Conservation (phyloP, 1,139 yeast species). For the Debaryomyces coudertii region DNA sequence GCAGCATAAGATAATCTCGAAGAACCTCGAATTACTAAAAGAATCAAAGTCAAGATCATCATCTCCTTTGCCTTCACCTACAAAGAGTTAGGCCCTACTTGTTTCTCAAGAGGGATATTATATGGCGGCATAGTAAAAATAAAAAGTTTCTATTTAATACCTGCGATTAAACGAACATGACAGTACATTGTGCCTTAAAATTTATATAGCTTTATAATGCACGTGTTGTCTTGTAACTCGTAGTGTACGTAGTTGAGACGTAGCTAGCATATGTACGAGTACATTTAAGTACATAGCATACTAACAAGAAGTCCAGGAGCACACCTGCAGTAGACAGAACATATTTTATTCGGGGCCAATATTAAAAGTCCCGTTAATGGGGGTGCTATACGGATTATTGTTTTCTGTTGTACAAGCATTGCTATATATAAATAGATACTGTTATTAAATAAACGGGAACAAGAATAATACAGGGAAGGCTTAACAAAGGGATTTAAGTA, state of each 20-base stretch:
- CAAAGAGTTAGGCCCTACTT: neutral
- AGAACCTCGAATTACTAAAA: conserved; percentile 9
- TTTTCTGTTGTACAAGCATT: neutral
- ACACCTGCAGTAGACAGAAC: neutral
- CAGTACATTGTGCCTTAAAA: neutral
- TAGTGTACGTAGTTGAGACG: neutral
- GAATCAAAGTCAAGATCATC: conserved; percentile 6
- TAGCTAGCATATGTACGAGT: neutral
- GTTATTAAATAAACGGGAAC: neutral
- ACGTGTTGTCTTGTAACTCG: neutral
- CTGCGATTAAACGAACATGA: neutral
- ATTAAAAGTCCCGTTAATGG: neutral
- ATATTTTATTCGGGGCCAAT: neutral
- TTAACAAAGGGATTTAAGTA: neutral
- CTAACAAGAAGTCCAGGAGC: neutral
- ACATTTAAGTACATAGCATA: neutral
- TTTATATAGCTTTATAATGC: neutral
- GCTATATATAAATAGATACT: conserved; percentile 6
- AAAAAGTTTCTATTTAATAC: neutral
- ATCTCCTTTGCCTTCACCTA: conserved; percentile 8
- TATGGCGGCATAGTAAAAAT: neutral
- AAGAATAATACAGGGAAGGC: conserved; percentile 1
- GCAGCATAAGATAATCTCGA: conserved; percentile 9
- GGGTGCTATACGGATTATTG: conserved; percentile 2
- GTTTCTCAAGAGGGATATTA: neutral